Evolutionary conservation across 2,329 filamentous ascomycete species (phyloP).

Genomic region (Xylariaceae sp.): DNA sequence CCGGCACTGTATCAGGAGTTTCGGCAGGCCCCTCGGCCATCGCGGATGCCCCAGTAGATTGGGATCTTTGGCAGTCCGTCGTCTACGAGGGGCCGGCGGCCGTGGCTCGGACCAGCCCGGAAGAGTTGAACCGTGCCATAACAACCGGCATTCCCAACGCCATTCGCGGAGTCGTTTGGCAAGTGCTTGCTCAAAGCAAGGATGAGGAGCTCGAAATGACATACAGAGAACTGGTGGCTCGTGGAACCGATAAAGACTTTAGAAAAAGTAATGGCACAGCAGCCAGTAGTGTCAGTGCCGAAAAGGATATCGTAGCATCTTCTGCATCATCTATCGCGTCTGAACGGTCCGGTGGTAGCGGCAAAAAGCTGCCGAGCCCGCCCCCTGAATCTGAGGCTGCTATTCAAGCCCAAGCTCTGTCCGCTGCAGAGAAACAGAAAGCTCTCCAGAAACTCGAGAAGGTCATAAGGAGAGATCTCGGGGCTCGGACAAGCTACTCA

Average conservation of each 20-base stretch:
- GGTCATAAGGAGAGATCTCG: conserved; percentile 84
- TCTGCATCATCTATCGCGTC: conserved; percentile 85
- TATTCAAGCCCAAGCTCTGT: conserved; percentile 62
- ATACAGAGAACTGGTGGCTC: conserved; percentile 77
- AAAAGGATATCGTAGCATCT: conserved; percentile 68
- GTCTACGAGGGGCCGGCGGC: conserved; percentile 92
- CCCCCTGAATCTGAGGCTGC: conserved; percentile 62
- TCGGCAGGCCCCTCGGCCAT: conserved; percentile 71
- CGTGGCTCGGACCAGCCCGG: conserved; percentile 80
- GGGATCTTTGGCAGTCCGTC: conserved; percentile 96
- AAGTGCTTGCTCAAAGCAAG: conserved; percentile 93
- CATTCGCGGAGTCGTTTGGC: conserved; percentile 98
- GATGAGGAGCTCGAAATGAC: conserved; percentile 82
- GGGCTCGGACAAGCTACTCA: conserved; percentile 90
- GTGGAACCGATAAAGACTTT: conserved; percentile 79
- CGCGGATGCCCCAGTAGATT: conserved; percentile 79
- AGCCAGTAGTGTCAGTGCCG: conserved; percentile 50
- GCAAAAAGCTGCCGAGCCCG: conserved; percentile 53
- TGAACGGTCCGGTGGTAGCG: conserved; percentile 63
- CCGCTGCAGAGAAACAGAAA: conserved; percentile 68
- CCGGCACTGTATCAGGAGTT: conserved; percentile 81
- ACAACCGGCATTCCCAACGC: conserved; percentile 90
- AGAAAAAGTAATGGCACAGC: conserved; percentile 54
- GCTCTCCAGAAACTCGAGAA: conserved; percentile 84
- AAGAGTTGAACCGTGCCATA: conserved; percentile 87